These are phyloP conservation scores for Limnanthes douglasii DNA, from an alignment of 345 rosid genomes.

Conservation along the genomic window DNA sequence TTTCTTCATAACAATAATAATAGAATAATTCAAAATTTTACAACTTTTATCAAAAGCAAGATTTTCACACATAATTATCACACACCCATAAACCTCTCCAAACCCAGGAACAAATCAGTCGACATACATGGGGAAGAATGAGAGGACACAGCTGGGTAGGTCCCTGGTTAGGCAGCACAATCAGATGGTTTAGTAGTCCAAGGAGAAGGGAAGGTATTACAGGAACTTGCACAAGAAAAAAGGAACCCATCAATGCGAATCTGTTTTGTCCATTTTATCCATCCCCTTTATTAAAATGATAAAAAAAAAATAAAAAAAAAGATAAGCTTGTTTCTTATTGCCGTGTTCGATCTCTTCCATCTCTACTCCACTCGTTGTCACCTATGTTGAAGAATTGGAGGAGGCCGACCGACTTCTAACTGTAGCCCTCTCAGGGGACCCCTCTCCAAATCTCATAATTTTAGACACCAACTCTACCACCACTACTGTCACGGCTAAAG, in stretches of 20 bases:
- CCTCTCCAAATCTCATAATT: constrained; percentile 33
- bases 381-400: constrained; percentile 63
- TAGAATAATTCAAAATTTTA: no score
- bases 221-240: constrained; percentile 45
- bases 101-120: no score
- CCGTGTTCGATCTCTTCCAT: no score
- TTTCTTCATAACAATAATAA: no score
- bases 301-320: no score
- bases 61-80: no score
- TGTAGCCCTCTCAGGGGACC: constrained; percentile 15
- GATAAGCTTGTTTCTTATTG: no score
- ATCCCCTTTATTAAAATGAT: no score
- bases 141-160: constrained; percentile 66
- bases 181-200: constrained; percentile 64
- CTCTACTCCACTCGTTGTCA: constrained; percentile 69
- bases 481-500: constrained; percentile 30
- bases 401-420: constrained; percentile 43
- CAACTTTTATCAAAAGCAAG: no score
- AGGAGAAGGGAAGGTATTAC: constrained; percentile 60
- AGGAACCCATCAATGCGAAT: no score
- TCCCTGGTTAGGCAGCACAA: constrained; percentile 84
- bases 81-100: no score
- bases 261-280: no score
- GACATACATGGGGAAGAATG: constrained; percentile 57
- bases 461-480: constrained; percentile 41